These are phyloP conservation scores for Vachellia pachyceras DNA, from an alignment of 306 rosid species.

Conservation along the genomic window DNA sequence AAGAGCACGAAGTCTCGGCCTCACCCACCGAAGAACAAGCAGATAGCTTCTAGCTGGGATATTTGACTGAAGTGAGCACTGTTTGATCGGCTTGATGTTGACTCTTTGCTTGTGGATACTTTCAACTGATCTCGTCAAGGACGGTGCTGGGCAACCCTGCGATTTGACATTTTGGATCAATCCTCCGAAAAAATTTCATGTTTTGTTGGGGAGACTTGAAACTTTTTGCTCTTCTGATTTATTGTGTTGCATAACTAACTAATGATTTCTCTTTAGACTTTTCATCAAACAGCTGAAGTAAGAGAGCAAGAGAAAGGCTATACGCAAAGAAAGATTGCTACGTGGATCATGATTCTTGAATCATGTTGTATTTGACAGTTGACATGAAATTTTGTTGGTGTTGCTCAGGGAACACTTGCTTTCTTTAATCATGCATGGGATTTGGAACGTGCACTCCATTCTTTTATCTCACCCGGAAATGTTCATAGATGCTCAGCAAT, in stretches of 20 bases:
- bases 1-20: background rate
- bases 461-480: background rate
- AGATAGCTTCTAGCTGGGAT: background rate
- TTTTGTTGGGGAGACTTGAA: background rate
- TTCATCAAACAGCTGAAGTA: background rate
- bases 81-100: background rate
- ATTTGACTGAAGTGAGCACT: constrained; percentile 15
- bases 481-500: background rate
- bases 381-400: background rate
- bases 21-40: background rate
- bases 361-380: background rate
- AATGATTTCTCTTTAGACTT: background rate
- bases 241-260: background rate
- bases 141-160: background rate
- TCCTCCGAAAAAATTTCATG: background rate
- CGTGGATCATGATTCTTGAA: background rate
- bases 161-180: constrained; percentile 1
- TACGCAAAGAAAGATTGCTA: background rate
- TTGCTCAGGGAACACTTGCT: background rate
- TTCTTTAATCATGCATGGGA: background rate
- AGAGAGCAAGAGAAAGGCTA: background rate
- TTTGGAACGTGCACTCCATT: background rate
- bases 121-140: background rate
- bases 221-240: background rate
- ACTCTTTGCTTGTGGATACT: background rate